Evolutionary conservation across 139 green algal genomes (phyloP), one percentile per base, ranked within the genome.

Genomic region (Chlamydomonas sphaeroides): DNA sequence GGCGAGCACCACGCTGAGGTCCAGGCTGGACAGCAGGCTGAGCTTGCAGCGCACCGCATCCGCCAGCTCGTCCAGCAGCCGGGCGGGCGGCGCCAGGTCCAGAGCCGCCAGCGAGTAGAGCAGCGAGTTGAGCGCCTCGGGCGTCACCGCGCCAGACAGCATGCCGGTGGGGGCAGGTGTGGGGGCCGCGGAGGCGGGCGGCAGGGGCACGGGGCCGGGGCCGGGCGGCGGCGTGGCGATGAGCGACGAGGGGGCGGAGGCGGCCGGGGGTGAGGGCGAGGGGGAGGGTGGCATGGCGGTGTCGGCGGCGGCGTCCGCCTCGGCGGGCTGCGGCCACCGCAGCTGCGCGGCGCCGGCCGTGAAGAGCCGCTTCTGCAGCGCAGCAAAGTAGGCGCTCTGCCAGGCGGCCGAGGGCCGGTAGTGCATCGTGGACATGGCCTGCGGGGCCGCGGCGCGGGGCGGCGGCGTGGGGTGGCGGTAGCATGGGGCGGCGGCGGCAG

Each of bases 391-490:
- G 66, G 65, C 78, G 33, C n/a, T 42, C 65, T 84, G 78, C 78
- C 78, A 84, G 33, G 65, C 48, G 30, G 3, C 32, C 25, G 51
- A 77, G 28, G 78, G 78, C 28, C 39, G 35, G 49, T 84, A 77
- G 49, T 84, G 65, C 51, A 84, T 48, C 3, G 39, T 75, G 7
- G 78, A 76, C 78, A 84, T 74, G 49, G 78, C 78, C 75, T 82
- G 75, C 33, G 57, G 6, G 33, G 2, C 28, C n/a, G n/a, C n/a
- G n/a, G n/a, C n/a, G n/a, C n/a, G n/a, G n/a, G n/a, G n/a, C n/a
- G n/a, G n/a, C n/a, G n/a, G n/a, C n/a, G n/a, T n/a, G n/a, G n/a
- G n/a, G n/a, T n/a, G n/a, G n/a, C n/a, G n/a, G n/a, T n/a, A n/a
- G n/a, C n/a, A n/a, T n/a, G n/a, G n/a, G n/a, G n/a, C n/a, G n/a